These are phyloP conservation scores for Funneliformis mosseae DNA, from an alignment of 192 early-diverging fungal genomes.

Conservation along the genomic window DNA sequence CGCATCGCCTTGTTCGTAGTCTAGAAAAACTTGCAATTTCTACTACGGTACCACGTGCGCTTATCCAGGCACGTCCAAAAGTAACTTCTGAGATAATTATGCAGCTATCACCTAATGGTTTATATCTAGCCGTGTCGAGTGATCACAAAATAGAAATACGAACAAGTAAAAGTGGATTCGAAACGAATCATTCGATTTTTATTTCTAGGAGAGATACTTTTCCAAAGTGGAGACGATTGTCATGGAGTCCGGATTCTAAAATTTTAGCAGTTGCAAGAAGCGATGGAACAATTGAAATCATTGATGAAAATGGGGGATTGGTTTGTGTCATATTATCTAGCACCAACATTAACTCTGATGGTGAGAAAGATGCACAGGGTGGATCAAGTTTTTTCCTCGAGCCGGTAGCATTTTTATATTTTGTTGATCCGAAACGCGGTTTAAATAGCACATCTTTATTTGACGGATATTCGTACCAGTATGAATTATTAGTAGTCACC, in stretches of 20 bases:
- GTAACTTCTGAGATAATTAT: slow-evolving; percentile 42
- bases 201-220: slow-evolving; percentile 40
- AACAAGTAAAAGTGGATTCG: slow-evolving; percentile 42
- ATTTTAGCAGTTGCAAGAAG: slow-evolving; percentile 43
- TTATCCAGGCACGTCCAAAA: slow-evolving; percentile 40
- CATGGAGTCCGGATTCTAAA: slow-evolving; percentile 49
- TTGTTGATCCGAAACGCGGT: slow-evolving; percentile 34
- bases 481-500: slow-evolving; percentile 55
- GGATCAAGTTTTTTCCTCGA: slow-evolving; percentile 43
- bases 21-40: slow-evolving; percentile 35
- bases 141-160: slow-evolving; percentile 50
- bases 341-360: slow-evolving; percentile 29
- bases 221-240: slow-evolving; percentile 47
- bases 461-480: slow-evolving; percentile 51
- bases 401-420: slow-evolving; percentile 46
- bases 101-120: slow-evolving; percentile 41
- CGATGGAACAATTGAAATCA: slow-evolving; percentile 49
- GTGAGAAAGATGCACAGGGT: slow-evolving; percentile 11
- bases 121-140: slow-evolving; percentile 44
- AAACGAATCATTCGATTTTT: slow-evolving; percentile 44
- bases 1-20: slow-evolving; percentile 26
- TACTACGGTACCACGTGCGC: slow-evolving; percentile 47
- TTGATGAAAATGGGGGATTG: slow-evolving; percentile 41
- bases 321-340: slow-evolving; percentile 41
- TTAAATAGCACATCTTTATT: slow-evolving; percentile 24